A percentile compares a stretch with the other conserved stretches of the same genome.
These are phyloP conservation scores for Solanum megistacrolobum DNA, from an alignment of 257 asterid species.

Conservation along the genomic window DNA sequence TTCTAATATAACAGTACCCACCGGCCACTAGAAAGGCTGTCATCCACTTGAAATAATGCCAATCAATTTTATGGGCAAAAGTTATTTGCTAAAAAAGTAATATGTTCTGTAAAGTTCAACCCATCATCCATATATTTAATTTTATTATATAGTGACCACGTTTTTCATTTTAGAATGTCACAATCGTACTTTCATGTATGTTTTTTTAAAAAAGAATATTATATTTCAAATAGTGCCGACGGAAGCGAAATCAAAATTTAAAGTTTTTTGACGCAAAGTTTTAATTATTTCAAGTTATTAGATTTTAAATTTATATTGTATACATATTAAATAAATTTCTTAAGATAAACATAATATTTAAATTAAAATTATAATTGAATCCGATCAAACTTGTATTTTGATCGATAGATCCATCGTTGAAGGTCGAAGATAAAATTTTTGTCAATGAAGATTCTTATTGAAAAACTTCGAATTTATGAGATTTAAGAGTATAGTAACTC, in stretches of 20 bases:
- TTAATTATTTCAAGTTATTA: background rate
- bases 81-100: background rate
- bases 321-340: background rate
- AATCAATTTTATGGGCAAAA: conserved; percentile 1
- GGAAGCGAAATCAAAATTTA: background rate
- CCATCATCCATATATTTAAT: background rate
- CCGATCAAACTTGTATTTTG: background rate
- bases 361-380: background rate
- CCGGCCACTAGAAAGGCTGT: background rate
- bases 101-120: background rate
- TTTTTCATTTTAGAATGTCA: background rate
- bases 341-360: background rate
- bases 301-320: background rate
- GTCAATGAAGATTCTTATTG: too few relatives aligned
- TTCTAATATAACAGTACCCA: background rate
- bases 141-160: background rate
- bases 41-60: conserved; percentile 1
- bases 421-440: too few relatives aligned
- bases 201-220: background rate
- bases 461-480: too few relatives aligned
- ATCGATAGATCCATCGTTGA: background rate
- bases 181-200: background rate
- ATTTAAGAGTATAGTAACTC: too few relatives aligned
- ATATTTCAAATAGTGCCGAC: background rate
- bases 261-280: background rate